Conservation (phyloP, 1,284 basidiomycete species). For the Microbotryum saponariae region DNA sequence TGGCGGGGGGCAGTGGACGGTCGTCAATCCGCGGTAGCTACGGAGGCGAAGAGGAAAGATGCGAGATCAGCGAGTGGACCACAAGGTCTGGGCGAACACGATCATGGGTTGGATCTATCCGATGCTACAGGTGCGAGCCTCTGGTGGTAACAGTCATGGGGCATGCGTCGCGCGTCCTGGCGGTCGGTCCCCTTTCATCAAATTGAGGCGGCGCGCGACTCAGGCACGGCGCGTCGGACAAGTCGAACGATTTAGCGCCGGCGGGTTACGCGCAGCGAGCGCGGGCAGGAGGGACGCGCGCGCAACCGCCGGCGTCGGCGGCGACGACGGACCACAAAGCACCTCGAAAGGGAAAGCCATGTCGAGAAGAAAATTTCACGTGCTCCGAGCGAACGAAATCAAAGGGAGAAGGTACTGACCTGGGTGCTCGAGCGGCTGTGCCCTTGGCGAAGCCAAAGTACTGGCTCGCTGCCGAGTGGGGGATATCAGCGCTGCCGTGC, state of each 20-base stretch:
- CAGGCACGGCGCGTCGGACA: too few species aligned
- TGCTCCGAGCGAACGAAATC: conserved; percentile 10
- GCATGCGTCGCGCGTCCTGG: too few species aligned
- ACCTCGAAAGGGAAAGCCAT: neutral
- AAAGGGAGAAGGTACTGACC: conserved; percentile 29
- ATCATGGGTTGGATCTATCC: too few species aligned
- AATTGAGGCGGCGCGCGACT: too few species aligned
- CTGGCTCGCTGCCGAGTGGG: conserved; percentile 62
- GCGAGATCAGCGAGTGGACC: too few species aligned
- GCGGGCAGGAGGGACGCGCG: neutral
- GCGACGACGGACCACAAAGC: neutral
- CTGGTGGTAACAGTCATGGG: too few species aligned
- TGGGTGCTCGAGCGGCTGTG: conserved; percentile 32
- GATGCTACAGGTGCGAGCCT: too few species aligned
- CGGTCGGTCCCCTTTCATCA: too few species aligned
- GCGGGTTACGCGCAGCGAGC: neutral
- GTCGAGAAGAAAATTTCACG: conserved; percentile 7
- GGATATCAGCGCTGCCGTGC: conserved; percentile 66
- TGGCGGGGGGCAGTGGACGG: conserved; percentile 12
- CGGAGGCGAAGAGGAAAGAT: neutral
- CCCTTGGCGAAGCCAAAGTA: conserved; percentile 55
- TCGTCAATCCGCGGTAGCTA: conserved; percentile 31
- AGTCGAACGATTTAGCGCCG: too few species aligned
- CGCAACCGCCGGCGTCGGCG: neutral
- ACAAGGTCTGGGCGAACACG: too few species aligned